Conservation (phyloP, 2,329 filamentous ascomycete genomes). For the Fusarium compactum region DNA sequence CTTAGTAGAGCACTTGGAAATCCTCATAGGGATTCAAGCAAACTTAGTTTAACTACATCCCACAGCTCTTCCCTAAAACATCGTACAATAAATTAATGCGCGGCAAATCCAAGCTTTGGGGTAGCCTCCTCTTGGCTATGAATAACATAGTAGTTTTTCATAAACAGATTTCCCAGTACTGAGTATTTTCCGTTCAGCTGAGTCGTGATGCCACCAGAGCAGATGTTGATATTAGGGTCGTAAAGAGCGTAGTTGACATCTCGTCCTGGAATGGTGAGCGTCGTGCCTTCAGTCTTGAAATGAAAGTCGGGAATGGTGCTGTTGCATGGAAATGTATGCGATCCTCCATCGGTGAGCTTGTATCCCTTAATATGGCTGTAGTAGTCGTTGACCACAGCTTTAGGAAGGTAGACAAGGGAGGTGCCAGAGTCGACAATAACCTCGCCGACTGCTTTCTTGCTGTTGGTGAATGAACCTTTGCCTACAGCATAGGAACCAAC, state of each 20-base stretch:
- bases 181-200: not conserved
- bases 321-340: not conserved
- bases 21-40: not conserved
- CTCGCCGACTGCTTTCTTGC: not conserved
- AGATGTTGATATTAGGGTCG: not conserved
- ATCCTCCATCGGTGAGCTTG: not conserved
- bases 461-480: not conserved
- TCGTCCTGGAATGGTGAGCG: not conserved
- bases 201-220: not conserved
- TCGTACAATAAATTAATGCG: not conserved
- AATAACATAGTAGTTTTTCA: conserved; percentile 3
- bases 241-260: not conserved
- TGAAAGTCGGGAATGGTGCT: not conserved
- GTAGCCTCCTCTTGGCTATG: not conserved
- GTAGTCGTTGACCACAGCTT: not conserved
- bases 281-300: not conserved
- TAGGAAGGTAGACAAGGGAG: not conserved
- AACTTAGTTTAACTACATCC: not conserved
- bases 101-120: not conserved
- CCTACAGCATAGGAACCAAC: not conserved
- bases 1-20: not conserved
- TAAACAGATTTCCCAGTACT: not conserved
- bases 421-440: not conserved
- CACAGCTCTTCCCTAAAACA: not conserved
- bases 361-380: not conserved